Percentiles rank a stretch among this genome's conserved stretches.
These are phyloP conservation scores for Prunus kanzakura DNA, from an alignment of 306 rosid species.

Conservation along the genomic window DNA sequence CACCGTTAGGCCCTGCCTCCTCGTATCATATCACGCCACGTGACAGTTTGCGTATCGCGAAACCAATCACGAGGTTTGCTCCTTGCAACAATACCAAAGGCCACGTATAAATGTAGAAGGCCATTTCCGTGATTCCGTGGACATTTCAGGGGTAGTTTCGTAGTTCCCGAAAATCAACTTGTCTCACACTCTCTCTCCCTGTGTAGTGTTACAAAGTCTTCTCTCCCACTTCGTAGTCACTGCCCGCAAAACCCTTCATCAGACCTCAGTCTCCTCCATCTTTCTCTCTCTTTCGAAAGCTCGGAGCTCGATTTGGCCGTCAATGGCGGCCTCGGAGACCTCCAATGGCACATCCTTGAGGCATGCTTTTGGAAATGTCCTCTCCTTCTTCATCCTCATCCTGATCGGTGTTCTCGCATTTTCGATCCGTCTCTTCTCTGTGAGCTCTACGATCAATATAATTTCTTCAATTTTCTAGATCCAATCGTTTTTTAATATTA, in stretches of 20 bases:
- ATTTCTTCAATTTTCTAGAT: constrained; percentile 33
- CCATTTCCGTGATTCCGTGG: neutral
- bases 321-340: constrained; percentile 86
- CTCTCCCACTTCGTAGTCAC: constrained; percentile 11
- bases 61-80: constrained; percentile 11
- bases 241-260: constrained; percentile 25
- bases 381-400: constrained; percentile 80
- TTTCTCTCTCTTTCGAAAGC: constrained; percentile 10
- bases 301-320: constrained; percentile 56
- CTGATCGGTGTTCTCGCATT: constrained; percentile 97
- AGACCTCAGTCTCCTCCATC: constrained; percentile 16
- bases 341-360: constrained; percentile 47
- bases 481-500: constrained; percentile 15
- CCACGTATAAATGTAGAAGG: neutral
- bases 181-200: neutral
- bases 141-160: neutral
- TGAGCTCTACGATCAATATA: constrained; percentile 48
- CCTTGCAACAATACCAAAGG: neutral
- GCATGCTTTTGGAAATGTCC: constrained; percentile 80
- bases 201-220: constrained; percentile 13
- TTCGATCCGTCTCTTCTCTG: constrained; percentile 99
- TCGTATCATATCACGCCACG: constrained; percentile 12
- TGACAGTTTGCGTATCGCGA: neutral
- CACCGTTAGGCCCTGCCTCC: neutral
- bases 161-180: neutral